Evolutionary conservation across 2,329 filamentous ascomycete genomes (phyloP).

Genomic region (Aspergillus fumigatiaffinis): DNA sequence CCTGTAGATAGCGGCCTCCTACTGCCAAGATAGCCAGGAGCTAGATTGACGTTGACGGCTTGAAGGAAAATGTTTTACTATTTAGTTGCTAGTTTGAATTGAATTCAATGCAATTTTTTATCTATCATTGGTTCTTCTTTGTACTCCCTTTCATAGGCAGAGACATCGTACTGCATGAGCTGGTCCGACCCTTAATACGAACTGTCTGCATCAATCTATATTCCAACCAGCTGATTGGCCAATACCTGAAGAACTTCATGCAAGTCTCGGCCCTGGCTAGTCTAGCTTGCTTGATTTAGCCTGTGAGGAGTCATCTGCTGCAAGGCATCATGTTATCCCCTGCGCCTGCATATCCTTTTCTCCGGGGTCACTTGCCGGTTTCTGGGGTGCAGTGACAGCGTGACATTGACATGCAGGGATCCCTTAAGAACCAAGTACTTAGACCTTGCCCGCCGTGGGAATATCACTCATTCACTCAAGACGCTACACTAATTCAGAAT

Average conservation of each 20-base stretch:
- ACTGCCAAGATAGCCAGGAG: not conserved
- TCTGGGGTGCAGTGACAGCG: not conserved
- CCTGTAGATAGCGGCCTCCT: conserved; percentile 15
- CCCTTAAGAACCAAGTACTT: too few relatives aligned
- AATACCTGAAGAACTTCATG: not conserved
- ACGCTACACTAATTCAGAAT: too few relatives aligned
- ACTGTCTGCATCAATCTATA: not conserved
- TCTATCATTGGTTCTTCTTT: too few relatives aligned
- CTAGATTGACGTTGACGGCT: not conserved
- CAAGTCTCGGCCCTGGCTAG: not conserved
- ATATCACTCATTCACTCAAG: too few relatives aligned
- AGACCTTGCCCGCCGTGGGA: too few relatives aligned
- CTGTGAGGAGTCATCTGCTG: not conserved
- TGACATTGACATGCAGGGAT: too few relatives aligned
- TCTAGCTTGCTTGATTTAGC: not conserved
- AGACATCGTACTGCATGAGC: too few relatives aligned
- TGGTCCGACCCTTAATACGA: too few relatives aligned
- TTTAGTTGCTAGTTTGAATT: not conserved
- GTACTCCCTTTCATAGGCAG: too few relatives aligned
- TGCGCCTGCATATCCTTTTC: not conserved
- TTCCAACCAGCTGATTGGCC: not conserved
- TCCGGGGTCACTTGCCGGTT: not conserved
- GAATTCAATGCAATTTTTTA: not conserved
- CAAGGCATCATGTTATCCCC: not conserved
- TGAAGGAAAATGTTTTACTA: not conserved